Conservation (phyloP, 176 grass and related monocot species). For the Elaeis guineensis region DNA sequence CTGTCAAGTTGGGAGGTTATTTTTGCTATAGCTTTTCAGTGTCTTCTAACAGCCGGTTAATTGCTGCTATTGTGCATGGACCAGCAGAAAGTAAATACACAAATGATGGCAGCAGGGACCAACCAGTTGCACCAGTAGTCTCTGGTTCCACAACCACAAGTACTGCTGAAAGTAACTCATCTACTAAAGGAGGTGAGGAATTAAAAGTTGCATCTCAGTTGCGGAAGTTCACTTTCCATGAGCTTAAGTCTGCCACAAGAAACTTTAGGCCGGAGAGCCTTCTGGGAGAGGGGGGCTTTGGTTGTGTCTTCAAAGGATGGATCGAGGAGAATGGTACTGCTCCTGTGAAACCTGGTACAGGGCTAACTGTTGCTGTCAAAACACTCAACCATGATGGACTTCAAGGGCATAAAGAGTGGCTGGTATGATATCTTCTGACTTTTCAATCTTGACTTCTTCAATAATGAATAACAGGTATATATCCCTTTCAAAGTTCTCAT, state of each 20-base stretch:
- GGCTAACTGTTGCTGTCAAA: constrained; percentile 94
- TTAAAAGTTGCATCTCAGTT: constrained; percentile 84
- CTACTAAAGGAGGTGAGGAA: constrained; percentile 81
- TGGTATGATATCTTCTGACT: constrained; percentile 44
- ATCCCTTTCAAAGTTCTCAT: constrained; percentile 2
- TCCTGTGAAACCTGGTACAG: constrained; percentile 93
- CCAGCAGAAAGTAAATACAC: constrained; percentile 61
- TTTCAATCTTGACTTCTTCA: neutral
- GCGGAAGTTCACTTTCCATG: constrained; percentile 83
- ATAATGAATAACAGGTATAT: constrained; percentile 3
- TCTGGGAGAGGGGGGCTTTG: constrained; percentile 95
- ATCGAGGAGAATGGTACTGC: constrained; percentile 98
- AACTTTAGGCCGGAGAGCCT: constrained; percentile 98
- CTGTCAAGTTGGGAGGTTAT: no score
- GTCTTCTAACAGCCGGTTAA: neutral
- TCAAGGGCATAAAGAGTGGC: constrained; percentile 99
- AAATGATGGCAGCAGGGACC: constrained; percentile 47
- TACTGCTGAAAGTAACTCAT: constrained; percentile 70
- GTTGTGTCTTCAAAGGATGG: constrained; percentile 99
- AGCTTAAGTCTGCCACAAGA: constrained; percentile 89
- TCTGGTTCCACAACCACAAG: constrained; percentile 81
- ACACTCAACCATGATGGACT: constrained; percentile 99
- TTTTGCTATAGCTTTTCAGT: no score
- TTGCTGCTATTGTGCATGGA: constrained; percentile 31
- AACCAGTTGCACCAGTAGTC: constrained; percentile 43